These are phyloP conservation scores for Saitozyma sp. DNA, from an alignment of 768 basidiomycete species.

Conservation along the genomic window DNA sequence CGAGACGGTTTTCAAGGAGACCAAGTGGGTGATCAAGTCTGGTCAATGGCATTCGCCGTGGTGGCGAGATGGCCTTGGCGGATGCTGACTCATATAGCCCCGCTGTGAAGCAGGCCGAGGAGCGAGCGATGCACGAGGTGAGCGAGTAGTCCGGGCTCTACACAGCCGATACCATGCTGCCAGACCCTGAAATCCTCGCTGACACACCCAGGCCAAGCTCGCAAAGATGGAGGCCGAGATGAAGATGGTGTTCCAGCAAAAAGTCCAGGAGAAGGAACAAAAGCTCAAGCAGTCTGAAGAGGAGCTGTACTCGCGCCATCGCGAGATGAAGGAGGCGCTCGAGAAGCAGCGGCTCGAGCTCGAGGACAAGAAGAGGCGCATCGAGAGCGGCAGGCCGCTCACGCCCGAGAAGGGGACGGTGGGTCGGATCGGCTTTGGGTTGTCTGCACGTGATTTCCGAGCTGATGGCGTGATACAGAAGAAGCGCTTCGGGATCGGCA, in stretches of 20 bases:
- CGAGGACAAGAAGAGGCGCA: conserved; percentile 96
- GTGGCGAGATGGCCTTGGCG: no score
- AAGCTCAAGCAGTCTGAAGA: conserved; percentile 99
- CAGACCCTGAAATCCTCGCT: no score
- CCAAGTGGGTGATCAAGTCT: conserved; percentile 70
- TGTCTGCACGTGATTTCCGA: neutral
- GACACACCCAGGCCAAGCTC: conserved; percentile 66
- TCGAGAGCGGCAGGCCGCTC: conserved; percentile 90
- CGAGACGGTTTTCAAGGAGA: conserved; percentile 96
- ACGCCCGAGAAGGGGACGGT: conserved; percentile 91
- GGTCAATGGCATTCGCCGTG: neutral
- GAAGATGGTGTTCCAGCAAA: conserved; percentile 99
- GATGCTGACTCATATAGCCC: conserved; percentile 62
- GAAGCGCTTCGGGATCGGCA: conserved; percentile 53
- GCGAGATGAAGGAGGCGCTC: conserved; percentile 99
- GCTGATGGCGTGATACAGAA: conserved; percentile 25
- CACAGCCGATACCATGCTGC: no score
- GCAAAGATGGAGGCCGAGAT: conserved; percentile 87
- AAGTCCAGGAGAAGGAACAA: conserved; percentile 98
- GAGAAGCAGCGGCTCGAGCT: conserved; percentile 94
- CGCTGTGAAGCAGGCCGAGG: conserved; percentile 92
- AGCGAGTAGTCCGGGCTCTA: conserved; percentile 4
- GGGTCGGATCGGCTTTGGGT: conserved; percentile 49
- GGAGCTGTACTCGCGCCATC: conserved; percentile 96
- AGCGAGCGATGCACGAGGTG: conserved; percentile 85